Evolutionary conservation across 2,329 filamentous ascomycete species (phyloP).

Genomic region (Diaporthe sp.): DNA sequence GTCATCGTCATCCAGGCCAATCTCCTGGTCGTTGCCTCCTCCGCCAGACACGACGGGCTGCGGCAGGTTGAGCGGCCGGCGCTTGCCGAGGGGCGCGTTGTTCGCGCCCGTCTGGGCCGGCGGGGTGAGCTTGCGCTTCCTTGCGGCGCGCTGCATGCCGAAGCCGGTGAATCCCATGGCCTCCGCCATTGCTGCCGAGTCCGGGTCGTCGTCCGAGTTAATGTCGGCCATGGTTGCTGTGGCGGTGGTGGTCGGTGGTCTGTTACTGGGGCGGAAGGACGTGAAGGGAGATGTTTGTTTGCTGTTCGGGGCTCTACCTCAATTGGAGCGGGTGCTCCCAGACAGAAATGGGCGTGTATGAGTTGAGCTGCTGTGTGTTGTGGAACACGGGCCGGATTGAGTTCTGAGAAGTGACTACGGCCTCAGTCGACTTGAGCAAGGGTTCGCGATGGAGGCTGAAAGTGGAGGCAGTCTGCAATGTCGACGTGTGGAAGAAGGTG

Average conservation of each 20-base stretch:
- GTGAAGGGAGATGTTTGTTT: not conserved
- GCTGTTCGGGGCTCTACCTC: not conserved
- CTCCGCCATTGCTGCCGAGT: slow-evolving; percentile 71
- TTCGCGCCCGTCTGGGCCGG: slow-evolving; percentile 60
- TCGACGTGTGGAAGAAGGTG: not conserved
- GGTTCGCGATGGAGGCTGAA: slow-evolving; percentile 10
- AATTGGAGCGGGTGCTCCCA: not conserved
- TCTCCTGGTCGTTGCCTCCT: slow-evolving; percentile 59
- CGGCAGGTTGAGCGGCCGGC: slow-evolving; percentile 46
- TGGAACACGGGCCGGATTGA: not conserved
- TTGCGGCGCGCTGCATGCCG: slow-evolving; percentile 68
- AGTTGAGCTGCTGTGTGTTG: not conserved
- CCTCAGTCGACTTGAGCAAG: not conserved
- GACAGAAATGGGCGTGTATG: no score
- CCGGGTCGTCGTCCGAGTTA: slow-evolving; percentile 44
- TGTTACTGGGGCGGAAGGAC: no score
- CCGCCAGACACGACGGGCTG: slow-evolving; percentile 38
- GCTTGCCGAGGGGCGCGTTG: slow-evolving; percentile 55
- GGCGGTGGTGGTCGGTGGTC: not conserved
- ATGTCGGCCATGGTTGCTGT: slow-evolving; percentile 36
- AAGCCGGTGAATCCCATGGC: slow-evolving; percentile 83
- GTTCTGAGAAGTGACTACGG: not conserved
- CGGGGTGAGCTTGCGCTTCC: slow-evolving; percentile 78
- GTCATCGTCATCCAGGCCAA: slow-evolving; percentile 55
- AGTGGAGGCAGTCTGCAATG: slow-evolving; percentile 11